Base-by-base conservation (phyloP, 2,329 filamentous ascomycete species). In the Zymoseptoria passerinii region DNA sequence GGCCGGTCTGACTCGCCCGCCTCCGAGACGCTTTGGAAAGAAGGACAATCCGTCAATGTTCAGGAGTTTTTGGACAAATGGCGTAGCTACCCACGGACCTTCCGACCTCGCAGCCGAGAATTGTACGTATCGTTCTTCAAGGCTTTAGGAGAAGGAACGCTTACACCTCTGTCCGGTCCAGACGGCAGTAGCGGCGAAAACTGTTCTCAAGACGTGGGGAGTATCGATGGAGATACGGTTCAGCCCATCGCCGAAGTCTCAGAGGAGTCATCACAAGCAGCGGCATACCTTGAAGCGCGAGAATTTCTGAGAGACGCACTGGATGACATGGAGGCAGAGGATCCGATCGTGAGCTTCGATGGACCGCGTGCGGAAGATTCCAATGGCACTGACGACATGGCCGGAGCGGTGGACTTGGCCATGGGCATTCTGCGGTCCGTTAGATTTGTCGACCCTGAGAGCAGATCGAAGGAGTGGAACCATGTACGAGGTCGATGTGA, bases 381-480 rank as follows among this genome's bases (percentile, higher is more conserved):
- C 10, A 44, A 44, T 16, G 35, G 35, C 35, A 16, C 35, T 16
- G n/a, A 16, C 35, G 35, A 44, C 13, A 44, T 44, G 35, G 27
- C 50, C 7, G 48, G 44, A 19, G 48, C 23, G 8, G 48, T 59
- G 23, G 54, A 59, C n/a, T 50, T 56, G 8, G 50, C 50, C 10
- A 56, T 59, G 53, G 52, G 53, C n/a, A 16, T 59, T n/a, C 50
- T 59, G 48, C 56, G 48, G 44, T 54, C 57, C 6, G 23, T 59
- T 3, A 51, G 50, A 18, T 48, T 23, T 40, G 50, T 56, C 28
- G 57, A 59, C 53, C 50, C 54, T 2, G 18, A 53, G 19, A 49
- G 28, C 16, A 48, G 54, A 50, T 19, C 52, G 8, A 54, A 50
- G 29, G 52, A 58, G 10, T 58, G 56, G 56, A 35, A 58, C n/a